A percentile compares a stretch with the other conserved stretches of the same genome.
Conservation (phyloP, 306 rosid genomes). For the Vicia sativa region DNA sequence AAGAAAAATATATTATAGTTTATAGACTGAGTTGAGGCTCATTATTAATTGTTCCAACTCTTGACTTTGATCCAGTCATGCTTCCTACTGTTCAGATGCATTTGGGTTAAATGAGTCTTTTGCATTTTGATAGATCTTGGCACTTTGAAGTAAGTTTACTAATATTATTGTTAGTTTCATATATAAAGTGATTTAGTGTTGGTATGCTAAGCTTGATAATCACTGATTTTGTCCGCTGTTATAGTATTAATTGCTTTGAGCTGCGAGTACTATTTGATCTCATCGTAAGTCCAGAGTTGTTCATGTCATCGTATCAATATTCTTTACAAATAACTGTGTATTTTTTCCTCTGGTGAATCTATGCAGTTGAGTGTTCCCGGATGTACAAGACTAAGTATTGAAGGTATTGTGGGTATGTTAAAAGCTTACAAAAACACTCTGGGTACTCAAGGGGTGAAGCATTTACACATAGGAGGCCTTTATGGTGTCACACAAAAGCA, state of each 20-base stretch:
- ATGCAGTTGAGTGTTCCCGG: conserved; percentile 89
- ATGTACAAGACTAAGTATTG: conserved; percentile 84
- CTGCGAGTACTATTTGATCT: neutral
- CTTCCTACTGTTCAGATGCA: conserved; percentile 11
- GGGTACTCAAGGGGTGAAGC: conserved; percentile 65
- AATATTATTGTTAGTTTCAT: conserved; percentile 11
- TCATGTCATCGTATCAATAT: neutral
- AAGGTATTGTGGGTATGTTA: conserved; percentile 66
- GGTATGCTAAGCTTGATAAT: neutral
- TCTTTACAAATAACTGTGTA: conserved; percentile 22
- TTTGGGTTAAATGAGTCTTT: conserved; percentile 13
- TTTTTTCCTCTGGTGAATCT: conserved; percentile 32
- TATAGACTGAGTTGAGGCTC: conserved; percentile 4
- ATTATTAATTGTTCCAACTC: conserved; percentile 19
- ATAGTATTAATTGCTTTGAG: conserved; percentile 7
- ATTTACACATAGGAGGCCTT: conserved; percentile 84
- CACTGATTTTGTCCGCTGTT: conserved; percentile 9
- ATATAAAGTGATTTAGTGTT: conserved; percentile 24
- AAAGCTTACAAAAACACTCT: conserved; percentile 57
- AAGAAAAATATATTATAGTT: conserved; percentile 7
- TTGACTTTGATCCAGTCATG: neutral
- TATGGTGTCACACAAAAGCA: conserved; percentile 68
- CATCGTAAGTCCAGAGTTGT: neutral
- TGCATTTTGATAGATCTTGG: conserved; percentile 30
- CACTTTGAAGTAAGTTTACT: conserved; percentile 8